Conservation (phyloP, 306 rosid genomes). For the Prunus campanulata region DNA sequence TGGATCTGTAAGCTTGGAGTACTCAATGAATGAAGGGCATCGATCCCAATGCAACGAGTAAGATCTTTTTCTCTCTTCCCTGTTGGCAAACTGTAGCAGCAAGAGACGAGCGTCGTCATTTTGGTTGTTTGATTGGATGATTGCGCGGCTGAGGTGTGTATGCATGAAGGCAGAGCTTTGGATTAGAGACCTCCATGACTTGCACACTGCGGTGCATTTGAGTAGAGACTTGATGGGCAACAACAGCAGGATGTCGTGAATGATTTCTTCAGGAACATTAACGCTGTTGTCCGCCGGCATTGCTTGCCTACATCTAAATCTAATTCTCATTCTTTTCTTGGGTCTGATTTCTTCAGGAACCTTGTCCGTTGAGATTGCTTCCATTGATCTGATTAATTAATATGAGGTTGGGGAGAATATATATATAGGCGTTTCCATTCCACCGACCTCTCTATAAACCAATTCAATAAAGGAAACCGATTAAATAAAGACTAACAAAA, state of each 20-base stretch:
- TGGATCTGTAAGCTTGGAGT: not conserved
- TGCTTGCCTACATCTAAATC: not conserved
- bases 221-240: not conserved
- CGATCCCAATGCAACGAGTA: not conserved
- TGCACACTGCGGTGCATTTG: not conserved
- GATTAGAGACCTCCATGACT: not conserved
- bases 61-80: no score
- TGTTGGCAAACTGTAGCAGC: not conserved
- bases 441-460: no score
- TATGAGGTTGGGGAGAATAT: no score
- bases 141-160: not conserved
- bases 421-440: no score
- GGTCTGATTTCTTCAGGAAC: no score
- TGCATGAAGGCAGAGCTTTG: not conserved
- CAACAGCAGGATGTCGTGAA: not conserved
- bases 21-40: not conserved
- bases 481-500: no score
- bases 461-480: no score
- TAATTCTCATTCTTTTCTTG: no score
- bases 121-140: not conserved
- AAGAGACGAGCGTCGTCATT: not conserved
- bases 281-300: no score
- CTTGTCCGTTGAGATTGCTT: no score
- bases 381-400: no score
- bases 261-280: not conserved